Base-by-base conservation (phyloP, 805 yeast genomes). In the Candida coquimbonensis region DNA sequence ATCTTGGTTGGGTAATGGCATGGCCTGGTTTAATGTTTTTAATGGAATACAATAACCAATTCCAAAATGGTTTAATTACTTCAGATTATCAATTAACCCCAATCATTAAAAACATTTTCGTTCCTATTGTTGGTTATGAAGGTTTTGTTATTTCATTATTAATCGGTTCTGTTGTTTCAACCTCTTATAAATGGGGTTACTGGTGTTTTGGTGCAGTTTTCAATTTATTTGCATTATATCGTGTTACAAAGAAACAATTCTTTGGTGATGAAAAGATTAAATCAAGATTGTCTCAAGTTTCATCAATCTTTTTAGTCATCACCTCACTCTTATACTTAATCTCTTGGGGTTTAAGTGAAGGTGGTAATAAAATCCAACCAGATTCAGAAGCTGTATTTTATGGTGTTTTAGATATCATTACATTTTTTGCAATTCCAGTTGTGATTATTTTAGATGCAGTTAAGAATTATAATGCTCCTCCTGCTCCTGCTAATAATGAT, bases 121-220 rank as follows among this genome's bases (percentile, higher is more conserved):
- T 73, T 16, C 74, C 74, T 53, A 51, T 70, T n/a, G 54, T 69
- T 29, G 64, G 72, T n/a, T 61, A 67, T 39, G 77, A 68, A 57
- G 69, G 74, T 19, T 74, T 68, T 56, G 77, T 79, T 36, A 66
- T 81, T 43, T 72, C 77, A 38, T 66, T 77, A 37, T 69, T 81
- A 60, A 72, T 81, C 56, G 86, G 84, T 55, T 49, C 75, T 19
- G 65, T 81, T 51, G 75, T 81, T 48, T 51, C 59, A 32, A 71
- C 83, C 9, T 63, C 77, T 38, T 81, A 81, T 63, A 81, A 77
- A 61, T 81, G 85, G 85, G 87, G 87, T 59, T 80, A 77, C 67
- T 81, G 75, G 63, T 71, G 76, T 7, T 76, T 81, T 60, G 79
- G 75, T 29, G 67, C 68, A 36, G 62, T 62, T 48, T 70, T 72